Percentiles rank a stretch among this genome's conserved stretches.
phyloP scores from a whole-genome alignment of 805 yeast genomes.

The Saccharomyces eubayanus region DNA sequence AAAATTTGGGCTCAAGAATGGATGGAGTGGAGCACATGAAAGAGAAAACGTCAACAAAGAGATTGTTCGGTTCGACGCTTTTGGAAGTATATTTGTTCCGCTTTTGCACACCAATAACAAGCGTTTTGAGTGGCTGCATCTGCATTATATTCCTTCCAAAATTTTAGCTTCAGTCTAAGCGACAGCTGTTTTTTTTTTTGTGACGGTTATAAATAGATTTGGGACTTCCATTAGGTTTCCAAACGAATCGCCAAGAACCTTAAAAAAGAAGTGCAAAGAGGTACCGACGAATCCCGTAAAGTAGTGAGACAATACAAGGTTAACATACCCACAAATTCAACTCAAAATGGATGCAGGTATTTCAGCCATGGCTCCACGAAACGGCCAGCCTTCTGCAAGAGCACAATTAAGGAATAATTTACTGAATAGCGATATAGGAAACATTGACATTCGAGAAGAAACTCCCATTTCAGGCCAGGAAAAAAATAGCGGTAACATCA shows the following conservation, averaged over 20 bases:
- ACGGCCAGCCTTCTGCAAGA: conserved; percentile 7
- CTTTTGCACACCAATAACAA: background rate
- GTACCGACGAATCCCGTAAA: background rate
- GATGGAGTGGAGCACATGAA: background rate
- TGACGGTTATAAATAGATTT: background rate
- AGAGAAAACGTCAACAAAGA: background rate
- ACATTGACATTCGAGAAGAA: conserved; percentile 39
- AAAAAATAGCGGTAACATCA: conserved; percentile 1
- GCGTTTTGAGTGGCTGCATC: background rate
- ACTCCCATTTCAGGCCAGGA: conserved; percentile 24
- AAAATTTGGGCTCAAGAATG: background rate
- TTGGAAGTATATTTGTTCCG: background rate
- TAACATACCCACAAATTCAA: background rate
- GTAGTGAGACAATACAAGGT: background rate
- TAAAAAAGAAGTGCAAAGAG: background rate
- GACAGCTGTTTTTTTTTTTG: background rate
- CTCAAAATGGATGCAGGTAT: conserved; percentile 32
- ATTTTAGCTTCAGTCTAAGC: background rate
- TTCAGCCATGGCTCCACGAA: conserved; percentile 14
- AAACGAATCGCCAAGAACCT: background rate
- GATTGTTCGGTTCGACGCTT: background rate
- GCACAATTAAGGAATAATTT: conserved; percentile 31
- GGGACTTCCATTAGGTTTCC: background rate
- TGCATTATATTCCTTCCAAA: background rate
- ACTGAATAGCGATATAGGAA: conserved; percentile 34